phyloP scores from a whole-genome alignment of 768 basidiomycete genomes.

The Bullera alba region DNA sequence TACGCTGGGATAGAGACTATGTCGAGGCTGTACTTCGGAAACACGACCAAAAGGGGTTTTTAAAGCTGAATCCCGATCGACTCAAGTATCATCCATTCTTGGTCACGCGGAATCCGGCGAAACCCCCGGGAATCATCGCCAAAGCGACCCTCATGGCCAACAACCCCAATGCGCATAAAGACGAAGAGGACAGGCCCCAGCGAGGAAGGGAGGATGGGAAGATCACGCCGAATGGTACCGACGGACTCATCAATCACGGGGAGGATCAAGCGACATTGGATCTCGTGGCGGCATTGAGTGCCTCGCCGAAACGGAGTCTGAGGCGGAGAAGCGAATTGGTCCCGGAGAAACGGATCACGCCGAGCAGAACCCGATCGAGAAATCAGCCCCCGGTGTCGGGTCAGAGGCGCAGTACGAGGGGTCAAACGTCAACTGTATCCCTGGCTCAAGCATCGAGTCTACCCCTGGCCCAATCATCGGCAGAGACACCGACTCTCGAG shows the following conservation, averaged over 20 bases:
- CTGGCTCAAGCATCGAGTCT: no score
- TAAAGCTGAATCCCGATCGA: constrained; percentile 65
- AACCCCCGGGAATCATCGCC: constrained; percentile 7
- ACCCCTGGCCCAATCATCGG: no score
- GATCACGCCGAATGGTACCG: constrained; percentile 2
- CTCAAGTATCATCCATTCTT: constrained; percentile 95
- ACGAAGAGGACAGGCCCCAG: not conserved
- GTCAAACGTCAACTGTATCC: no score
- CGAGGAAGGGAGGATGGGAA: not conserved
- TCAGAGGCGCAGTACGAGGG: constrained; percentile 2
- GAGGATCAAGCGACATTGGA: constrained; percentile 30
- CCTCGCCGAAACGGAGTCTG: constrained; percentile 16
- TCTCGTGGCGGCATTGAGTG: constrained; percentile 23
- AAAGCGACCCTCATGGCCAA: constrained; percentile 9
- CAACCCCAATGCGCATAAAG: not conserved
- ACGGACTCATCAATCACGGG: constrained; percentile 3
- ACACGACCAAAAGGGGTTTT: constrained; percentile 72
- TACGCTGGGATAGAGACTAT: constrained; percentile 63
- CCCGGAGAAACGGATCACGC: not conserved
- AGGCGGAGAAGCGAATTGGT: constrained; percentile 2
- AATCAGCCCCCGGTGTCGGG: no score
- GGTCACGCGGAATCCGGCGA: constrained; percentile 48
- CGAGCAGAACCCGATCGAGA: not conserved
- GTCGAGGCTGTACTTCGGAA: constrained; percentile 61
- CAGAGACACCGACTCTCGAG: no score